These are phyloP conservation scores for Arxiozyma heterogenica DNA, from an alignment of 1,139 yeast genomes.

Conservation along the genomic window DNA sequence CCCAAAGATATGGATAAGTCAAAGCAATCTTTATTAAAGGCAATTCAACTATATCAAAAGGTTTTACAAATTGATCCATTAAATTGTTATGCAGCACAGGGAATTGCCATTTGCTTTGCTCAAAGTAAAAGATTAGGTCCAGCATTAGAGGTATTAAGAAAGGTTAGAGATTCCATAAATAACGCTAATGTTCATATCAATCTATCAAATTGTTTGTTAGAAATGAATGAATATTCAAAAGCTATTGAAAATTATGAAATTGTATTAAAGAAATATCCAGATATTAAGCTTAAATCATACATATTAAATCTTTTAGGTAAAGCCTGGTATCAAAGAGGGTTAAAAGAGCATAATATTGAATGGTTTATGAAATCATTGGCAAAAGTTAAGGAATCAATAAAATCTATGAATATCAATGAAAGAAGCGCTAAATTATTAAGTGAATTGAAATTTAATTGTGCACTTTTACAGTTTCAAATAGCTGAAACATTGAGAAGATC, in stretches of 20 bases:
- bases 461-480: conserved; percentile 75
- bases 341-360: conserved; percentile 53
- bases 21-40: conserved; percentile 73
- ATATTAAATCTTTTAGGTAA: conserved; percentile 70
- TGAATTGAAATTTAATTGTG: conserved; percentile 63
- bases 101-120: conserved; percentile 86
- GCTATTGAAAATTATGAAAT: conserved; percentile 85
- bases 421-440: conserved; percentile 33
- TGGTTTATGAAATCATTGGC: conserved; percentile 55
- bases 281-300: conserved; percentile 44
- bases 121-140: conserved; percentile 70
- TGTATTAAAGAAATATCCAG: conserved; percentile 59
- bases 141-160: conserved; percentile 81
- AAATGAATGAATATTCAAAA: conserved; percentile 70
- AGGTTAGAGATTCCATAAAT: conserved; percentile 80
- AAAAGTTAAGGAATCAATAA: conserved; percentile 51
- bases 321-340: conserved; percentile 83
- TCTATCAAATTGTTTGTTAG: conserved; percentile 80
- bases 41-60: conserved; percentile 83
- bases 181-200: conserved; percentile 79
- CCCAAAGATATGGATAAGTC: conserved; percentile 49
- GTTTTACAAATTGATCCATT: conserved; percentile 75
- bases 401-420: conserved; percentile 22
- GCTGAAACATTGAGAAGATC: conserved; percentile 73
- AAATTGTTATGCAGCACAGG: conserved; percentile 96